These are phyloP conservation scores for Pseudogymnoascus verrucosus DNA, from an alignment of 2,329 filamentous ascomycete species.

Conservation along the genomic window DNA sequence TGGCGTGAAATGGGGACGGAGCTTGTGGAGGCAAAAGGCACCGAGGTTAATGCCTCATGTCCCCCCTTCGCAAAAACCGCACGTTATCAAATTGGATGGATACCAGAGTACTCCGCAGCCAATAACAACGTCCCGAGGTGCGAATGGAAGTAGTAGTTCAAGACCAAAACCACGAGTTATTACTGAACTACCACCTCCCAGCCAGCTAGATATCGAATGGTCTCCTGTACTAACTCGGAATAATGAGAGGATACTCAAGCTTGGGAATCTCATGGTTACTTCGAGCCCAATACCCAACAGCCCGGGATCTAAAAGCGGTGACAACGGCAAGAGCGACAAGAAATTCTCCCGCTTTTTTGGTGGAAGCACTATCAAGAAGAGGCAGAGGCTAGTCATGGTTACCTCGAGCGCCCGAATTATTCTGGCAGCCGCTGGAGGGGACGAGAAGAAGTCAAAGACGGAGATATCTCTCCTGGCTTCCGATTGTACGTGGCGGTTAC, in stretches of 20 bases:
- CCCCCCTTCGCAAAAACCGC: slow-evolving; percentile 65
- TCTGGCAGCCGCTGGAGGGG: slow-evolving; percentile 81
- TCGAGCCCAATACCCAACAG: slow-evolving; percentile 70
- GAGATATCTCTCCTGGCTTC: slow-evolving; percentile 76
- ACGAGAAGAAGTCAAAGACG: slow-evolving; percentile 90
- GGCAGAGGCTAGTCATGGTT: slow-evolving; percentile 87
- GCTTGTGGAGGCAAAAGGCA: slow-evolving; percentile 82
- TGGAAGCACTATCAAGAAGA: slow-evolving; percentile 82
- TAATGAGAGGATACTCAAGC: slow-evolving; percentile 89
- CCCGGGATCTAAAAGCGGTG: slow-evolving; percentile 61
- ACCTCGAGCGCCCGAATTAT: slow-evolving; percentile 87
- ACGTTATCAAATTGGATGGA: slow-evolving; percentile 63
- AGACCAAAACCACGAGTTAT: slow-evolving; percentile 73
- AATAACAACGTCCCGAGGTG: slow-evolving; percentile 14
- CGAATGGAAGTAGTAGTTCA: slow-evolving; percentile 30
- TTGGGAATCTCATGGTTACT: slow-evolving; percentile 83
- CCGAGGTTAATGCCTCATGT: slow-evolving; percentile 79
- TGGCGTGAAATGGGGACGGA: slow-evolving; percentile 74
- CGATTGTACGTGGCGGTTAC: slow-evolving; percentile 71
- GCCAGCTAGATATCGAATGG: slow-evolving; percentile 96
- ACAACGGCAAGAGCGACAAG: slow-evolving; percentile 62
- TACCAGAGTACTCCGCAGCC: slow-evolving; percentile 28
- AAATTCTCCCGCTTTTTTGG: slow-evolving; percentile 94
- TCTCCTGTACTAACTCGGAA: slow-evolving; percentile 84
- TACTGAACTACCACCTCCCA: slow-evolving; percentile 92